Evolutionary conservation across 1,284 basidiomycete species (phyloP), one percentile per base, ranked within the genome.

Genomic region (Megacollybia platyphylla): DNA sequence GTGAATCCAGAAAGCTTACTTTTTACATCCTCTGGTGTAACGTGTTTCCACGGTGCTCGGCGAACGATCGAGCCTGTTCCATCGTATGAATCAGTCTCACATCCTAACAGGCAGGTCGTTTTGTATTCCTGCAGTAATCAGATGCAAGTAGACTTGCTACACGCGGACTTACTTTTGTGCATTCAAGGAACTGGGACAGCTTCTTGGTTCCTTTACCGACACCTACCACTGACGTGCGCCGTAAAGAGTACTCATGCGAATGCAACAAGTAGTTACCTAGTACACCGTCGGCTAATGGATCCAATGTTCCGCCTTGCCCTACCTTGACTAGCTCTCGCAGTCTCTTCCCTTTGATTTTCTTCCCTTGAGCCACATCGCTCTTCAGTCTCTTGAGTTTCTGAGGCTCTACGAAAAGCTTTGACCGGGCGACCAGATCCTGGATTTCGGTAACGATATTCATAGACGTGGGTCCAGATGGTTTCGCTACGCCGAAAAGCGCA

Each of bases 231-330:
- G 49, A 18, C 46, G 28, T 24, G 20, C 1, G 20, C 20, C 20
- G 20, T 24, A 24, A 24, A 24, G 20, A 24, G 5, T 24, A 5
- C 20, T 24, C 20, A 24, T 35, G 39, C 45, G 32, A 51, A 46
- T 28, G 24, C 34, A 10, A 20, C n/a, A 37, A 36, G 20, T 44
- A 50, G 63, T 48, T 57, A 87, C 86, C 85, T 48, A 90, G 66
- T 15, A 94, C 90, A 38, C 91, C 91, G 57, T 91, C 86, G n/a
- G 96, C 96, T 13, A 98, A 71, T 8, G 96, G 96, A 65, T 99
- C 96, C 37, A 99, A 67, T 2, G 96, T 99, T 11, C 92, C 92
- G 37, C 90, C 90, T 61, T 93, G 89, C 1, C 91, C 91, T 38
- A 93, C 73, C 61, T 94, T 94, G 41, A 90, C 55, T 4, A 54